A percentile compares a stretch with the other conserved stretches of the same genome.
Evolutionary conservation across 2,329 filamentous ascomycete genomes (phyloP).

Genomic region (Colletotrichum spaethianum): DNA sequence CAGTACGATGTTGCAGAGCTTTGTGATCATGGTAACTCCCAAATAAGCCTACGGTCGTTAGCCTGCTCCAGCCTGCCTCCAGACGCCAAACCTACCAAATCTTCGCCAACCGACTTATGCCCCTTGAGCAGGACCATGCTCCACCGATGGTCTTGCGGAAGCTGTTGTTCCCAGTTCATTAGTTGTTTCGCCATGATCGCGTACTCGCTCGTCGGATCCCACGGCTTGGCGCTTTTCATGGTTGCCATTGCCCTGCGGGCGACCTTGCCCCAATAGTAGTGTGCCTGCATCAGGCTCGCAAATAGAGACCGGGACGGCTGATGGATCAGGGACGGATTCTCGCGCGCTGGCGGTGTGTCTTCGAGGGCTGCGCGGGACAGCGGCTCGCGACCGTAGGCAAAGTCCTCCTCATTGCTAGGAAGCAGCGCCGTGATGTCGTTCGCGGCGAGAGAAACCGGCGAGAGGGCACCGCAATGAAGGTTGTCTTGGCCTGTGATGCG

Average conservation of each 20-base stretch:
- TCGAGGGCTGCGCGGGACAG: constrained; percentile 66
- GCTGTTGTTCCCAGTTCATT: constrained; percentile 61
- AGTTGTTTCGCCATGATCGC: constrained; percentile 59
- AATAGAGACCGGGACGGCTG: constrained; percentile 66
- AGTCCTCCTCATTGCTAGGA: constrained; percentile 67
- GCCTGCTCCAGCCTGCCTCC: constrained; percentile 1
- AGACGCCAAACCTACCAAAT: constrained; percentile 57
- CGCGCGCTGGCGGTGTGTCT: constrained; percentile 65
- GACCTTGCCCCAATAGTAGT: constrained; percentile 68
- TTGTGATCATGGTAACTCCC: constrained; percentile 67
- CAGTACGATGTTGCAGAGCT: constrained; percentile 70
- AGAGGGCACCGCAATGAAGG: constrained; percentile 66
- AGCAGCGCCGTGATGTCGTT: constrained; percentile 69
- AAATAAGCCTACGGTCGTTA: constrained; percentile 62
- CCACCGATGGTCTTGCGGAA: constrained; percentile 65
- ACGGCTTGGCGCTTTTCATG: constrained; percentile 59
- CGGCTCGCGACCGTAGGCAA: constrained; percentile 63
- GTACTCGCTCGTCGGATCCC: constrained; percentile 65
- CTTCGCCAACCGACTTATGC: constrained; percentile 63
- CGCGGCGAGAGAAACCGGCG: constrained; percentile 65
- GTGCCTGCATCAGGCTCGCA: constrained; percentile 68
- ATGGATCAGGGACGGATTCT: constrained; percentile 59
- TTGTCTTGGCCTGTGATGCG: constrained; percentile 63
- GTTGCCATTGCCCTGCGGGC: constrained; percentile 63
- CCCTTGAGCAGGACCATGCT: constrained; percentile 57